Conservation (phyloP, 805 yeast species). For the Starmerella stigmatis region DNA sequence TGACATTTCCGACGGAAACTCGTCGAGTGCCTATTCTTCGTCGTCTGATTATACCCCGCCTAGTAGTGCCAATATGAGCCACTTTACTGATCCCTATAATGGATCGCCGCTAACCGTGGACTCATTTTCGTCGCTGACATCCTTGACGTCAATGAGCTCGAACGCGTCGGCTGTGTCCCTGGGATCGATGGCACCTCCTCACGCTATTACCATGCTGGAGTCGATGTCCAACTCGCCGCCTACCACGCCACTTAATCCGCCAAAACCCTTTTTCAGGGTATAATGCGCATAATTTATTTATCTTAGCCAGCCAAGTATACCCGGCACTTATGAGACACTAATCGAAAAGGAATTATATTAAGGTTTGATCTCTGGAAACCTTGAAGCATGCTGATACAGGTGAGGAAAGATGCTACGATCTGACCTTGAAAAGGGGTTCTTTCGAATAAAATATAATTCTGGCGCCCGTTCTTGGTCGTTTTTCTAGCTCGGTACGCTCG, state of each 20-base stretch:
- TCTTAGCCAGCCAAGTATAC: neutral
- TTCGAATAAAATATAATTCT: no score
- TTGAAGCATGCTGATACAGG: no score
- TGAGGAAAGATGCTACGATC: no score
- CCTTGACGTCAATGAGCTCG: slow-evolving; percentile 19
- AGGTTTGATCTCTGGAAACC: no score
- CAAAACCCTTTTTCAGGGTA: slow-evolving; percentile 21
- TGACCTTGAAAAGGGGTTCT: no score
- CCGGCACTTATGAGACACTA: no score
- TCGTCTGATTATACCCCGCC: slow-evolving; percentile 21
- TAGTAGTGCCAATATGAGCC: slow-evolving; percentile 4
- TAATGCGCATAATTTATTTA: slow-evolving; percentile 10
- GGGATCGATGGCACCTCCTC: slow-evolving; percentile 9
- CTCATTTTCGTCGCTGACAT: slow-evolving; percentile 16
- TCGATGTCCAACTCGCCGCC: slow-evolving; percentile 23
- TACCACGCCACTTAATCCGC: slow-evolving; percentile 24
- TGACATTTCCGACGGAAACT: neutral
- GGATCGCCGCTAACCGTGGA: slow-evolving; percentile 20
- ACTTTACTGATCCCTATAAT: slow-evolving; percentile 9
- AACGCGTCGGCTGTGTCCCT: slow-evolving; percentile 17
- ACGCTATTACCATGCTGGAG: slow-evolving; percentile 10
- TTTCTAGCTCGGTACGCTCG: no score
- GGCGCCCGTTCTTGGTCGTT: no score
- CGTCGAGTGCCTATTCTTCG: slow-evolving; percentile 1
- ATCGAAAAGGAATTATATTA: neutral